Percentiles rank a stretch among this genome's conserved stretches.
These are phyloP conservation scores for Saccharum hybrid DNA, from an alignment of 202 grass and related monocot genomes.

Conservation along the genomic window DNA sequence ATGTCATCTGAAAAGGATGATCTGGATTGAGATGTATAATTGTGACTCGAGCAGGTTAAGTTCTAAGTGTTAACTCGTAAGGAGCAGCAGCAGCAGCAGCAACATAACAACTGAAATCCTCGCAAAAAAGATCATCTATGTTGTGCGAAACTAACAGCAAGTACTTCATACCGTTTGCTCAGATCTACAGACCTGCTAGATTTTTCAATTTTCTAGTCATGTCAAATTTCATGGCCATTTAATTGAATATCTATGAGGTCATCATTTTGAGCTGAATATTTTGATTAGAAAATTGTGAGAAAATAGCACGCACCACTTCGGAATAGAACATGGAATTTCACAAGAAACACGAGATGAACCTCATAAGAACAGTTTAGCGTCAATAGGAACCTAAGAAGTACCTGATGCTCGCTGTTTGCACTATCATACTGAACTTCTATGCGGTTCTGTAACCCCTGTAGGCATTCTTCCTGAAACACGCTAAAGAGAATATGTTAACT, in stretches of 20 bases:
- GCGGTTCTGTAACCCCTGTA: slow-evolving; percentile 78
- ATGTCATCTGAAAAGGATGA: neutral
- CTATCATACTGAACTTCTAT: slow-evolving; percentile 85
- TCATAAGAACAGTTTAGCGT: neutral
- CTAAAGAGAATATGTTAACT: slow-evolving; percentile 28
- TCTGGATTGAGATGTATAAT: slow-evolving; percentile 1
- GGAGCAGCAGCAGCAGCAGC: neutral
- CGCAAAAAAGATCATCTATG: neutral
- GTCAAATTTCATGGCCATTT: slow-evolving; percentile 3
- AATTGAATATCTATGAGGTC: neutral
- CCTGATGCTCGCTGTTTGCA: slow-evolving; percentile 84
- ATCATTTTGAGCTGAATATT: slow-evolving; percentile 16
- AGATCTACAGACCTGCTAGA: slow-evolving; percentile 3
- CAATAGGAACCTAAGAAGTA: slow-evolving; percentile 38
- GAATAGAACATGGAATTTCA: slow-evolving; percentile 30
- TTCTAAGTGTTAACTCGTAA: slow-evolving; percentile 8
- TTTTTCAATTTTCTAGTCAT: neutral
- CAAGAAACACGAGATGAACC: neutral
- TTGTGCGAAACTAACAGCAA: neutral
- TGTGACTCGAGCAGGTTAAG: slow-evolving; percentile 7
- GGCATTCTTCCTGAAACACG: slow-evolving; percentile 73
- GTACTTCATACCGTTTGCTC: neutral
- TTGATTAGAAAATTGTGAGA: neutral
- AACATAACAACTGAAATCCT: slow-evolving; percentile 12
- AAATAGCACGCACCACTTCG: slow-evolving; percentile 19